Base-by-base conservation (phyloP, 768 basidiomycete genomes). In the Lentinula raphanica region DNA sequence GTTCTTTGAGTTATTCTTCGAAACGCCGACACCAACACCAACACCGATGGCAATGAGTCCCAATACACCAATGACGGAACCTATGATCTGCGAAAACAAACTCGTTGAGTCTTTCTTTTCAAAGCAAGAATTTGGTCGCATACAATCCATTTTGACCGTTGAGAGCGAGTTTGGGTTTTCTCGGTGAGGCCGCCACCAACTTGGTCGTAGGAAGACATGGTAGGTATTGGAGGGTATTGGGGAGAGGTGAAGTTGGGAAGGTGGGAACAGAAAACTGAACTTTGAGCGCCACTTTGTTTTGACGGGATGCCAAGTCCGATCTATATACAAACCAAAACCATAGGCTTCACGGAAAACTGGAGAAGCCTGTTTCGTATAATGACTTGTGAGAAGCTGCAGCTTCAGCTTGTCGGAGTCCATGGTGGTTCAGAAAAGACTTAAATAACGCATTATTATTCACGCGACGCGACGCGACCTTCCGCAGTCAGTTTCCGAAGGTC, bases 81-180 rank as follows among this genome's bases (percentile, higher is more conserved):
- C 81, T 58, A 81, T 71, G 50, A 85, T 72, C 86, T 87, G 59
- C 28, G n/a, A 49, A 5, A 19, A 39, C n/a, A 15, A 35, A 35
- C 7, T 29, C 36, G 27, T 15, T 48, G 29, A 42, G 45, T 36
- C 21, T n/a, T n/a, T n/a, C 29, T 8, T 31, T 35, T 59, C 59
- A 28, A 60, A 36, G 29, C 19, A 31, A 40, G 32, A 28, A 58
- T 35, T 35, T 25, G 19, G 29, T 23, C 4, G 78, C 85, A 63
- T 60, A 88, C 87, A 60, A 87, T 81, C 65, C 68, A 76, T 68
- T 81, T 86, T 50, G 82, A 82, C 27, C 80, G 78, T 35, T 61
- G 67, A 55, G 63, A 76, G 40, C 50, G 49, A 12, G 60, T 58
- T 53, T 32, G 61, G 58, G 65, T 67, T 60, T 71, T 71, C 56